Percentiles rank a stretch among this genome's conserved stretches.
These are phyloP conservation scores for Neckera pumila DNA, from an alignment of 225 moss, liverwort and hornwort genomes.

Conservation along the genomic window DNA sequence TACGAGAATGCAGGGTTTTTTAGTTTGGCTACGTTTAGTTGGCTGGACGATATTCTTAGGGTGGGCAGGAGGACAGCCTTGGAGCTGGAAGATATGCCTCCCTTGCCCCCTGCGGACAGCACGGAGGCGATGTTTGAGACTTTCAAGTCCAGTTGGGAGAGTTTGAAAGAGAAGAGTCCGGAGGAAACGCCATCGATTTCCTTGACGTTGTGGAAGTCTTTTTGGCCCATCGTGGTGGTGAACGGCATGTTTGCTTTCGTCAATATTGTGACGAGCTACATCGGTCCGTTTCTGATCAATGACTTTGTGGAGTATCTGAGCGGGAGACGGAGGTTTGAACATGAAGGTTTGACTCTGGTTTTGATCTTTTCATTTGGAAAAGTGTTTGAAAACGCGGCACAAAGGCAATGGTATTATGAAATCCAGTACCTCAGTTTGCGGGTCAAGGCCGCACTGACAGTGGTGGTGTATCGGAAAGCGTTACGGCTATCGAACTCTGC, in stretches of 20 bases:
- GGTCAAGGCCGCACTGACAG: slow-evolving; percentile 35
- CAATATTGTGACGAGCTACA: slow-evolving; percentile 32
- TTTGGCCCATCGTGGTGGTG: slow-evolving; percentile 21
- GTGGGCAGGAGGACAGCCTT: slow-evolving; percentile 49
- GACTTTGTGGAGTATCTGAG: slow-evolving; percentile 91
- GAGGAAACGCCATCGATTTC: slow-evolving; percentile 41
- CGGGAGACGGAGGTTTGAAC: slow-evolving; percentile 57
- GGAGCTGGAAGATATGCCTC: slow-evolving; percentile 65
- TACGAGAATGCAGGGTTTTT: slow-evolving; percentile 54
- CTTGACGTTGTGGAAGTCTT: slow-evolving; percentile 38
- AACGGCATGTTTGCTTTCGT: slow-evolving; percentile 33
- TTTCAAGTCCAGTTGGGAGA: slow-evolving; percentile 58
- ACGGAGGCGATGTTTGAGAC: slow-evolving; percentile 27
- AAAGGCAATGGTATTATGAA: slow-evolving; percentile 39
- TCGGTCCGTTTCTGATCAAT: slow-evolving; percentile 67
- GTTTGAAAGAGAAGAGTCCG: slow-evolving; percentile 13
- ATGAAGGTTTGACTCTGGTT: slow-evolving; percentile 42
- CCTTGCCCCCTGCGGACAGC: slow-evolving; percentile 33
- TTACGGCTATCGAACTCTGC: slow-evolving; percentile 36
- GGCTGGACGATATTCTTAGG: slow-evolving; percentile 56
- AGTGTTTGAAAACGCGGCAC: slow-evolving; percentile 22
- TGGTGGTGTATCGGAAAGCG: slow-evolving; percentile 45
- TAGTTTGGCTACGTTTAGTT: slow-evolving; percentile 36
- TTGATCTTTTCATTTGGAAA: slow-evolving; percentile 32
- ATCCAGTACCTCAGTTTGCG: slow-evolving; percentile 26